Percentiles rank a stretch among this genome's conserved stretches.
phyloP scores from a whole-genome alignment of 2,329 filamentous ascomycete species.

The Fusarium mangiferae region DNA sequence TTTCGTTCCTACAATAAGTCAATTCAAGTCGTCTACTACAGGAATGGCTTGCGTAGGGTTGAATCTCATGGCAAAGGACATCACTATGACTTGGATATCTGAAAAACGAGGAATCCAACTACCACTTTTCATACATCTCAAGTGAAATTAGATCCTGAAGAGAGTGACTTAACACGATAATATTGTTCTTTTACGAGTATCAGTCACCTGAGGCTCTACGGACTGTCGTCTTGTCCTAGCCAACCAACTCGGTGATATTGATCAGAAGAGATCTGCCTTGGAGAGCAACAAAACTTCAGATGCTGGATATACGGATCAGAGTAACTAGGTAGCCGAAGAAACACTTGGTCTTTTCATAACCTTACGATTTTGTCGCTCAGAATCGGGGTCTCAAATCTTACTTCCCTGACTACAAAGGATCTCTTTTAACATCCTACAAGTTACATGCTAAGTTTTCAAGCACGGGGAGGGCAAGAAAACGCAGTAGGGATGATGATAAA shows the following conservation, averaged over 20 bases:
- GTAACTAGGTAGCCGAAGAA: neutral
- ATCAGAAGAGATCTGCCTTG: neutral
- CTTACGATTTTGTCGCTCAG: neutral
- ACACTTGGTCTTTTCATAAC: neutral
- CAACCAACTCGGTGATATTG: neutral
- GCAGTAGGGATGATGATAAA: rapidly evolving
- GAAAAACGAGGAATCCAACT: neutral
- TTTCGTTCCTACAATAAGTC: too few relatives aligned
- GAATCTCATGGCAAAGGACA: neutral
- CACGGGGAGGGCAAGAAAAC: too few relatives aligned
- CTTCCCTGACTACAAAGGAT: neutral
- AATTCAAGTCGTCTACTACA: too few relatives aligned
- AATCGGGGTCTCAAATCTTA: too few relatives aligned
- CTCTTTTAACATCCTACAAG: too few relatives aligned
- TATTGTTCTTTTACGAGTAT: neutral
- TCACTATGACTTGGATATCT: neutral
- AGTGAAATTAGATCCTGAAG: neutral
- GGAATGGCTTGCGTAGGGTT: neutral
- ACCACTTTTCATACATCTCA: rapidly evolving
- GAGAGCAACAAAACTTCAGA: neutral
- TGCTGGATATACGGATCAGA: too few relatives aligned
- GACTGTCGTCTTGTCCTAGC: neutral
- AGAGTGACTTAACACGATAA: too few relatives aligned
- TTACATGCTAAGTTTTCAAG: too few relatives aligned
- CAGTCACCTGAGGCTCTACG: neutral